Base-by-base conservation (phyloP, 371 early-diverging fungal species). In the Chytridium lagenaria region DNA sequence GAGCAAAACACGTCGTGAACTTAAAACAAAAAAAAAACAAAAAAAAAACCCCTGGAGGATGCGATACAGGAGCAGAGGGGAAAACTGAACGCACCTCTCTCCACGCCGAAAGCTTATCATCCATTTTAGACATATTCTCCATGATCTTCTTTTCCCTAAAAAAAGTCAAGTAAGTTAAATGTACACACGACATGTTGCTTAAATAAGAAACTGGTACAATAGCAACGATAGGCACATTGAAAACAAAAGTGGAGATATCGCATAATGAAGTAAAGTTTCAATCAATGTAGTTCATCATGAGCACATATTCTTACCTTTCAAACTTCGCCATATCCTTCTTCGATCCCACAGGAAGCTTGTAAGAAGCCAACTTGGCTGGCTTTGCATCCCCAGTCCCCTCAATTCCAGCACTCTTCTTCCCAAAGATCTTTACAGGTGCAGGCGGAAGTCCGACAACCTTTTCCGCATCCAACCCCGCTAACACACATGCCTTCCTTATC, bases 51-150 rank as follows among this genome's bases (percentile, higher is more conserved):
- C n/a, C n/a, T n/a, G n/a, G n/a, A n/a, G n/a, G n/a, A n/a, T n/a
- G n/a, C n/a, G n/a, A n/a, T n/a, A n/a, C n/a, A n/a, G n/a, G n/a
- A n/a, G n/a, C n/a, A n/a, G n/a, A n/a, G n/a, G n/a, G n/a, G n/a
- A n/a, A n/a, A n/a, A n/a, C n/a, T 31, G 36, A 26, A 36, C 74
- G 26, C 33, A 81, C 81, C 77, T 75, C 77, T 64, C 73, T 78
- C 78, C 78, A 79, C 10, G 65, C 65, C 1, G 71, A 69, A 51
- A 82, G 78, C 23, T 69, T 59, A 26, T 79, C 76, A 34, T 55
- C 74, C 82, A 82, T 82, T 28, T 70, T 68, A 16, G 77, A 66
- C 82, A 82, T 80, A 73, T 79, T 82, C 59, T 79, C 78, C 50
- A 15, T 70, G 50, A 82, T 78, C 68, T 78, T 77, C 67, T 77